Evolutionary conservation across 257 asterid species (phyloP).

Genomic region (Asclepias syriaca): DNA sequence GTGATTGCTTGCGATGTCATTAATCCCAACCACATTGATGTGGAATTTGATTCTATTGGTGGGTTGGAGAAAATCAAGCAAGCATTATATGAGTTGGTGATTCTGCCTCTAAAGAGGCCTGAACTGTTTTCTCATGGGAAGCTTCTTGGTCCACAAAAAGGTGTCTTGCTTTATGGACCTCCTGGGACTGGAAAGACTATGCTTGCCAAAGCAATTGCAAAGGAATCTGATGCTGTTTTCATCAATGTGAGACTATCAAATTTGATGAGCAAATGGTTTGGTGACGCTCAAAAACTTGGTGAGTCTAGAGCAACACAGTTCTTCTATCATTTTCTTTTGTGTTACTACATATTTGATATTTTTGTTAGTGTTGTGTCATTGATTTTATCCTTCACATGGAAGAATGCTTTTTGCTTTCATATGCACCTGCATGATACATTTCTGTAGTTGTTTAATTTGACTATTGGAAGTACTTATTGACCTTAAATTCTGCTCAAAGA

Average conservation of each 20-base stretch:
- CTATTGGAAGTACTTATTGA: background rate
- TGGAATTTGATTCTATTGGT: slow-evolving; percentile 69
- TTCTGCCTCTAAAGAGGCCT: slow-evolving; percentile 83
- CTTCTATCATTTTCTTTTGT: background rate
- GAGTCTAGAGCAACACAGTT: slow-evolving; percentile 10
- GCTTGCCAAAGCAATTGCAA: slow-evolving; percentile 99
- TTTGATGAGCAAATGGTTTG: slow-evolving; percentile 98
- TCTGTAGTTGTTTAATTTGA: background rate
- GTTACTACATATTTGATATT: background rate
- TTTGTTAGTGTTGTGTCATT: background rate
- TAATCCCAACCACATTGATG: slow-evolving; percentile 78
- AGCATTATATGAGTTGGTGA: slow-evolving; percentile 73
- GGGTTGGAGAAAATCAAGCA: slow-evolving; percentile 83
- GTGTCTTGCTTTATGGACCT: slow-evolving; percentile 90
- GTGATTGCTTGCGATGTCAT: slow-evolving; percentile 92
- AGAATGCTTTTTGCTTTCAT: background rate
- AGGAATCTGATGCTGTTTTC: slow-evolving; percentile 89
- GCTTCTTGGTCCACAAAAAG: slow-evolving; percentile 92
- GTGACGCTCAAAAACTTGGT: slow-evolving; percentile 98
- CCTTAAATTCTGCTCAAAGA: background rate
- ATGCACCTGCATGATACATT: background rate
- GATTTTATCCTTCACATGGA: background rate
- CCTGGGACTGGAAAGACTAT: slow-evolving; percentile 99
- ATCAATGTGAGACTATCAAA: slow-evolving; percentile 79
- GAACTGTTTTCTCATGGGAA: slow-evolving; percentile 82